These are phyloP conservation scores for Huntiella savannae DNA, from an alignment of 2,329 filamentous ascomycete genomes.

Conservation along the genomic window DNA sequence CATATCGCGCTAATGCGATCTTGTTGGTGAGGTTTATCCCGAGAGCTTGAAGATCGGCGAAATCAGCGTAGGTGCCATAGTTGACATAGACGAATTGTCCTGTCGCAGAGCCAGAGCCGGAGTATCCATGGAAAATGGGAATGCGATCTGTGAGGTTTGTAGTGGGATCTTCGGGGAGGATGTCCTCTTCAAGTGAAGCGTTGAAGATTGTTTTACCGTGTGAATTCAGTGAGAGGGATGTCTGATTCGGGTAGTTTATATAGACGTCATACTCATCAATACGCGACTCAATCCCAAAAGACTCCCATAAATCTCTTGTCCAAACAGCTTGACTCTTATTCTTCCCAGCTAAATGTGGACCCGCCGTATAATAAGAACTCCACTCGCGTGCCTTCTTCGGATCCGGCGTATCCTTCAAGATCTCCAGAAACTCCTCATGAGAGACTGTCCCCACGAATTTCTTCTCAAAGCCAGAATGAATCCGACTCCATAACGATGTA, in stretches of 20 bases:
- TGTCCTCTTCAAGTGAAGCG: slow-evolving; percentile 66
- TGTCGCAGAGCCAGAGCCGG: slow-evolving; percentile 79
- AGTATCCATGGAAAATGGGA: slow-evolving; percentile 89
- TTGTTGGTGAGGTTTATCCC: slow-evolving; percentile 65
- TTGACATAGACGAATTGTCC: slow-evolving; percentile 76
- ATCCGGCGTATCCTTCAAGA: slow-evolving; percentile 39
- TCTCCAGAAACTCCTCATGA: slow-evolving; percentile 33
- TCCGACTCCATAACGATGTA: background rate
- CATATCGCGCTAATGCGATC: slow-evolving; percentile 75
- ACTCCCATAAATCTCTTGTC: slow-evolving; percentile 55
- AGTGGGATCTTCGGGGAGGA: slow-evolving; percentile 66
- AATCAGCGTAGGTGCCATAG: slow-evolving; percentile 75
- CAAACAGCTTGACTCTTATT: slow-evolving; percentile 61
- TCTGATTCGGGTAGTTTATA: slow-evolving; percentile 57
- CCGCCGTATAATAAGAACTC: slow-evolving; percentile 61
- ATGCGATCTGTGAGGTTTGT: slow-evolving; percentile 52
- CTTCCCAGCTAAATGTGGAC: slow-evolving; percentile 57
- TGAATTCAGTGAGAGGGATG: slow-evolving; percentile 31
- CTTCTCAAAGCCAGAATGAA: background rate
- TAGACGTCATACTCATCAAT: slow-evolving; percentile 59
- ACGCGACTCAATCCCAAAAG: slow-evolving; percentile 45
- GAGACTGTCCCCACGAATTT: slow-evolving; percentile 10
- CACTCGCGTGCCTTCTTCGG: slow-evolving; percentile 43
- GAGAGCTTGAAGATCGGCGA: slow-evolving; percentile 56
- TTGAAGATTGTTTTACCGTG: slow-evolving; percentile 38